Evolutionary conservation across 2,329 filamentous ascomycete species (phyloP).

Genomic region (Claviceps sp.): DNA sequence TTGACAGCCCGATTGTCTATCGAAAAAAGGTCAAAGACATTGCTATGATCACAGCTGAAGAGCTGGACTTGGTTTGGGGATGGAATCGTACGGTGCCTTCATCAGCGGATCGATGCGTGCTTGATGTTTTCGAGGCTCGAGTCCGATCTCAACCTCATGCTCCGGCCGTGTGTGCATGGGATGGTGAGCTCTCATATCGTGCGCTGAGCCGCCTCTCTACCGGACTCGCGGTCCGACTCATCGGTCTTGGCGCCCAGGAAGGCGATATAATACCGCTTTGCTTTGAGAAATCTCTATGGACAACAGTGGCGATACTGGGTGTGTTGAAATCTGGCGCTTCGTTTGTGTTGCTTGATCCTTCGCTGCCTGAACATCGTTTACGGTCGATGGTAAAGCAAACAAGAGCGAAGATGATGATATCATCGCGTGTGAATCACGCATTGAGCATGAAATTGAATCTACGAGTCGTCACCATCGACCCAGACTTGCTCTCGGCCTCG

Average conservation of each 20-base stretch:
- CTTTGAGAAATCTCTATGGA: constrained; percentile 36
- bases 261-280: constrained; percentile 35
- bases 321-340: constrained; percentile 36
- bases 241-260: constrained; percentile 20
- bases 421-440: background rate
- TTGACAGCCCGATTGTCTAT: background rate
- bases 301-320: constrained; percentile 29
- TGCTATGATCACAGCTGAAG: constrained; percentile 4
- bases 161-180: constrained; percentile 35
- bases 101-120: constrained; percentile 29
- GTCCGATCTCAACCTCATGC: constrained; percentile 23
- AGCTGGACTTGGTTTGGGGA: constrained; percentile 30
- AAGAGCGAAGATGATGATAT: background rate
- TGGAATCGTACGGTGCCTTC: constrained; percentile 32
- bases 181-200: constrained; percentile 32
- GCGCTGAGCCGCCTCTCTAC: constrained; percentile 30
- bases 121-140: constrained; percentile 30
- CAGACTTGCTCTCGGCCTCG: background rate
- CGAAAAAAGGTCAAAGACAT: background rate
- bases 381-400: constrained; percentile 29
- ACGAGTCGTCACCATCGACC: background rate
- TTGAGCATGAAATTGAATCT: background rate
- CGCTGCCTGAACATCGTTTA: constrained; percentile 30
- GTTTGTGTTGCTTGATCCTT: constrained; percentile 33
- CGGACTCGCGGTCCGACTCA: constrained; percentile 26